A percentile compares a stretch with the other conserved stretches of the same genome.
These are phyloP conservation scores for Neofusicoccum sp. DNA, from an alignment of 2,329 filamentous ascomycete genomes.

Conservation along the genomic window DNA sequence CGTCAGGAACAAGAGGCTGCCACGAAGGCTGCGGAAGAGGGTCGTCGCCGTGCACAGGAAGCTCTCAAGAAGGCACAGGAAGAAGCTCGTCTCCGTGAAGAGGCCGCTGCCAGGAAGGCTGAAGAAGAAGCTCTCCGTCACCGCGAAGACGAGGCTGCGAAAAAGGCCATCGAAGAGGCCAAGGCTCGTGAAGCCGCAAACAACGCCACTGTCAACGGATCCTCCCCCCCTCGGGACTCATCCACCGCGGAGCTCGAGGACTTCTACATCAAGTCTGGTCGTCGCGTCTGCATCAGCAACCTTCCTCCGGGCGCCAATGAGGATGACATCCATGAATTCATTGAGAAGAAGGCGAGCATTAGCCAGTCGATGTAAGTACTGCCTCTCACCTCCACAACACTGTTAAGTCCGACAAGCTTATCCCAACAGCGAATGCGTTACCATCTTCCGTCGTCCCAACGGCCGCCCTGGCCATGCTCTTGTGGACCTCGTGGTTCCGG, in stretches of 20 bases:
- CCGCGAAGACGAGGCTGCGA: background rate
- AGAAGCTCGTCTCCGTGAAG: background rate
- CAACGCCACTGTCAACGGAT: background rate
- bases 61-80: background rate
- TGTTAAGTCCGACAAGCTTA: background rate
- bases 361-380: background rate
- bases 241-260: background rate
- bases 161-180: background rate
- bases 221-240: background rate
- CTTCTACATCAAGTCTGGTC: background rate
- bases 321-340: slow-evolving; percentile 1
- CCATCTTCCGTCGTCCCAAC: slow-evolving; percentile 3
- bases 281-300: slow-evolving; percentile 19
- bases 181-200: background rate
- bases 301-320: background rate
- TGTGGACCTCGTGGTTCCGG: background rate
- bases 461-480: slow-evolving; percentile 11
- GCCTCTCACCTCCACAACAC: background rate
- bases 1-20: background rate
- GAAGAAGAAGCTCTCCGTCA: background rate
- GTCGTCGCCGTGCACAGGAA: background rate
- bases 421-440: background rate
- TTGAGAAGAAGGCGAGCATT: background rate
- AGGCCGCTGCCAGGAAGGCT: background rate
- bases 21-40: background rate